Evolutionary conservation across 2,329 filamentous ascomycete genomes (phyloP).

Genomic region (Nakataea oryzae): DNA sequence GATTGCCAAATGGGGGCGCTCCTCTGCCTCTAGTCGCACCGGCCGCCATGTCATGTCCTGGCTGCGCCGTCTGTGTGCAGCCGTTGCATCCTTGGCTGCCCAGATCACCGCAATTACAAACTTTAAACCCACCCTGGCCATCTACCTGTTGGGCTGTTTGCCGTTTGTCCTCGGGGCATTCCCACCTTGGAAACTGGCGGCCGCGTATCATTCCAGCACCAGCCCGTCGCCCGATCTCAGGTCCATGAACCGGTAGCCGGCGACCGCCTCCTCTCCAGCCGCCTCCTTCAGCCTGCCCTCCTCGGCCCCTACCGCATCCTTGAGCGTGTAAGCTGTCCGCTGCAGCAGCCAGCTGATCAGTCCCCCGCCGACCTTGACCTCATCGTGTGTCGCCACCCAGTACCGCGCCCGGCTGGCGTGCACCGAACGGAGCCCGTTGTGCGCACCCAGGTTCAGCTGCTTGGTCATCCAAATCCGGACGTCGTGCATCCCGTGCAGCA

Average conservation of each 20-base stretch:
- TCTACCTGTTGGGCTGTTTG: no score
- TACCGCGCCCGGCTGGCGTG: constrained; percentile 42
- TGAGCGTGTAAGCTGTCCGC: constrained; percentile 30
- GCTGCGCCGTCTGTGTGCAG: not conserved
- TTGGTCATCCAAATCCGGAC: constrained; percentile 37
- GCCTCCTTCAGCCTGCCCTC: constrained; percentile 13
- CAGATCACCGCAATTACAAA: not conserved
- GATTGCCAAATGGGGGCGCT: not conserved
- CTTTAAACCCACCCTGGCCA: not conserved
- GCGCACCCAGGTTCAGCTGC: constrained; percentile 53
- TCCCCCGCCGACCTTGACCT: constrained; percentile 48
- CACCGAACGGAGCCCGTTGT: constrained; percentile 49
- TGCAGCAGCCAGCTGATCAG: constrained; percentile 41
- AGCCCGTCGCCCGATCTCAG: constrained; percentile 45
- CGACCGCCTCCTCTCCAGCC: constrained; percentile 16
- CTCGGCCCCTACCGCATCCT: constrained; percentile 29
- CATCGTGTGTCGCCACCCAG: constrained; percentile 58
- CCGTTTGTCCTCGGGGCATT: not conserved
- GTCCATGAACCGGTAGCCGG: constrained; percentile 36
- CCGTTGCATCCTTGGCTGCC: not conserved
- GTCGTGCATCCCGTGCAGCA: constrained; percentile 56
- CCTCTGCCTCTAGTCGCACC: no score
- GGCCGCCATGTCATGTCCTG: not conserved
- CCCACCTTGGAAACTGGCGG: not conserved
- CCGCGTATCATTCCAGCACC: constrained; percentile 27